These are phyloP conservation scores for Tolypocladium nubicola DNA, from an alignment of 2,329 filamentous ascomycete species.

Conservation along the genomic window DNA sequence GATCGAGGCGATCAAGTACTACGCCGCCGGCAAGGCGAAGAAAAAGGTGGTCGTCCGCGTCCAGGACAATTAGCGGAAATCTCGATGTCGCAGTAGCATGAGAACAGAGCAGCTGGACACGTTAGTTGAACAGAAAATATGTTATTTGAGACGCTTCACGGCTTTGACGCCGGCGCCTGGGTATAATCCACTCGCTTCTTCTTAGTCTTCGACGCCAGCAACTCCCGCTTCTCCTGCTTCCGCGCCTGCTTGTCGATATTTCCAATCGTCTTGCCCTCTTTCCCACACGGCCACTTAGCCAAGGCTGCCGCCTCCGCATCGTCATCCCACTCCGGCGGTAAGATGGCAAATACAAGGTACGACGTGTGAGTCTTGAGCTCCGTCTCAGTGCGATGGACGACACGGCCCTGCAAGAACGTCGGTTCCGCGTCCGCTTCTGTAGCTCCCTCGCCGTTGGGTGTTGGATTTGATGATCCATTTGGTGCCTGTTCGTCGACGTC, in stretches of 20 bases:
- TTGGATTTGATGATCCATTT: neutral
- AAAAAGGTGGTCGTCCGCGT: constrained; percentile 16
- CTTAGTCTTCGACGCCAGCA: constrained; percentile 35
- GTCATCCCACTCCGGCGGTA: constrained; percentile 78
- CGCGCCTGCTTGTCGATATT: constrained; percentile 42
- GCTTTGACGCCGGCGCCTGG: constrained; percentile 2
- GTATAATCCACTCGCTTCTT: constrained; percentile 20
- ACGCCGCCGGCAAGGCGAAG: constrained; percentile 10
- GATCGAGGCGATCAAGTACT: constrained; percentile 10
- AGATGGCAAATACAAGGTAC: constrained; percentile 87
- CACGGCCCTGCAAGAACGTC: constrained; percentile 62
- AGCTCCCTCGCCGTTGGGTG: constrained; percentile 1
- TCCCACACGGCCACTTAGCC: constrained; percentile 52
- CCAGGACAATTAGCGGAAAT: neutral
- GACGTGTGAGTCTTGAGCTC: constrained; percentile 94
- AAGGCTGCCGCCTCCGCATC: constrained; percentile 65
- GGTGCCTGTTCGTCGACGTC: constrained; percentile 22
- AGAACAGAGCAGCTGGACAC: neutral
- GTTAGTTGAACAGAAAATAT: neutral
- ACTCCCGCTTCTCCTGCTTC: constrained; percentile 46
- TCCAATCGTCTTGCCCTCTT: constrained; percentile 41
- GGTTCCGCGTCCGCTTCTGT: constrained; percentile 26
- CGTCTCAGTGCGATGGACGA: constrained; percentile 72
- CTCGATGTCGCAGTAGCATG: neutral
- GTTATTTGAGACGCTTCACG: neutral